Evolutionary conservation across 768 basidiomycete species (phyloP), one percentile per base, ranked within the genome.

Genomic region (Collybiopsis confluens): DNA sequence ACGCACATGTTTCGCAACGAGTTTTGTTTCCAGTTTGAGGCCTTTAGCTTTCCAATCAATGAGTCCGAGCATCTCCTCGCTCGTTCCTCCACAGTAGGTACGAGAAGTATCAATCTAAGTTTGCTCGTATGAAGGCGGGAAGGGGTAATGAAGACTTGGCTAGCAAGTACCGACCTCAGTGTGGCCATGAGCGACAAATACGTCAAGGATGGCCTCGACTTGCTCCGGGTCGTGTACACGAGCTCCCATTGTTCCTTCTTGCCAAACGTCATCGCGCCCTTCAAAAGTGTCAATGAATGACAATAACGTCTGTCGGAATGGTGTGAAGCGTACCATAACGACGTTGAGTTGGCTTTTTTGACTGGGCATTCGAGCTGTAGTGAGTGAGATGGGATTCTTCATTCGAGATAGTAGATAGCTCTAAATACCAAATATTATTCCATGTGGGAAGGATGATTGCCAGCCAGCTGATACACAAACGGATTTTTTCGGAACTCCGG

Each of bases 201-300:
- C 67, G 56, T 84, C 80, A 53, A 86, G 63, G 52, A 82, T 79
- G 1, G 71, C 73, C 47, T 77, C 73, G 35, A 81, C 72, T 30
- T 77, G 75, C 48, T 76, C 70, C 52, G 78, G 40, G 45, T 75
- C 70, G 56, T 78, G 72, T 1, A 82, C 78, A 7, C 80, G 69
- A 3, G 79, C 76, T 24, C 76, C 75, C 35, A 76, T 74, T 44
- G 69, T 71, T 4, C 79, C 79, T 13, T 65, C 23, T 68, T 72
- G n/a, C 81, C 79, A 57, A 81, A 80, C 4, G 78, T 80, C 78
- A 79, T 79, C 28, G 78, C 74, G 24, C 79, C 79, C 78, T 80
- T n/a, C n/a, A n/a, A n/a, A 46, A n/a, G 3, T 15, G 24, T n/a
- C n/a, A n/a, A n/a, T n/a, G n/a, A n/a, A n/a, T n/a, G 9, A 58